phyloP scores from a whole-genome alignment of 129 eudicot genomes.

The Calendula officinalis region DNA sequence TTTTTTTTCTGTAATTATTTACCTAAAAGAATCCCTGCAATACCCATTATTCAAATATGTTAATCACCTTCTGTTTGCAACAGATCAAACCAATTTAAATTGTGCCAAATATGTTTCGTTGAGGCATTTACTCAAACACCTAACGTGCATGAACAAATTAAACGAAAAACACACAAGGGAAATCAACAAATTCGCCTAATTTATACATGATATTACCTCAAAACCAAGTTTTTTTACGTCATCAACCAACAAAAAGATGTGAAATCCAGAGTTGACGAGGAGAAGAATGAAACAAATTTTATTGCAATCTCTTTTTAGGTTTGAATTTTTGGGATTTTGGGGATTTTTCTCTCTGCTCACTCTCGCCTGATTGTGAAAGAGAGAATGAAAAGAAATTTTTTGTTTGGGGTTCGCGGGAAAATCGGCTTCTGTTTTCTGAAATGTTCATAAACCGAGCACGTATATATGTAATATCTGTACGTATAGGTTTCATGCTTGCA shows the following conservation, averaged over 20 bases:
- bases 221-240: conserved; percentile 9
- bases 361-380: conserved; percentile 32
- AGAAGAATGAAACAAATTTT: conserved; percentile 14
- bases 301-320: conserved; percentile 6
- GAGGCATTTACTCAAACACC: conserved; percentile 28
- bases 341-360: conserved; percentile 27
- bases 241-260: neutral
- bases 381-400: conserved; percentile 26
- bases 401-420: conserved; percentile 52
- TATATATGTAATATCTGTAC: neutral
- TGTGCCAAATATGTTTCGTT: neutral
- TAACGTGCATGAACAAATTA: conserved; percentile 3
- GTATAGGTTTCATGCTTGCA: conserved; percentile 31
- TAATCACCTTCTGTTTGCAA: conserved; percentile 4
- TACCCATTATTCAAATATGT: conserved; percentile 19
- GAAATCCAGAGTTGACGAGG: conserved; percentile 18
- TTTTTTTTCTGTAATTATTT: neutral
- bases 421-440: conserved; percentile 32
- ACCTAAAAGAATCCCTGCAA: conserved; percentile 24
- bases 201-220: conserved; percentile 25
- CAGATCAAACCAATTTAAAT: neutral
- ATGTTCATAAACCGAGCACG: conserved; percentile 15
- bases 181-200: conserved; percentile 3
- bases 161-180: neutral
- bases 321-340: conserved; percentile 23